phyloP scores from a whole-genome alignment of 257 asterid genomes.

The Misopates orontium region DNA sequence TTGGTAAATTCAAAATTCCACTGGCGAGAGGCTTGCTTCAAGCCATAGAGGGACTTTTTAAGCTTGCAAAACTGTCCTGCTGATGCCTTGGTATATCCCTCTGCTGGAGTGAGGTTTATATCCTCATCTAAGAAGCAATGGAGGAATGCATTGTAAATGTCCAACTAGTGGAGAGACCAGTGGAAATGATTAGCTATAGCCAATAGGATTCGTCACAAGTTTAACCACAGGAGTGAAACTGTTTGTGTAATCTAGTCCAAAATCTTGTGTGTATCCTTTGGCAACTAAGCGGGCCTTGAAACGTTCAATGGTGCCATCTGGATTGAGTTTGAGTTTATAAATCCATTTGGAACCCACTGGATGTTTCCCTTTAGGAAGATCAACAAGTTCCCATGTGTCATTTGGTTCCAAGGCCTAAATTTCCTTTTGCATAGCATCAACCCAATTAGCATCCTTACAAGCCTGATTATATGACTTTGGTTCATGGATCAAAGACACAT shows the following conservation, averaged over 20 bases:
- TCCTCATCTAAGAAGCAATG: slow-evolving; percentile 11
- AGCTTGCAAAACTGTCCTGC: background rate
- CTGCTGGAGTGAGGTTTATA: background rate
- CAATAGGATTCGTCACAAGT: background rate
- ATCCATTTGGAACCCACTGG: background rate
- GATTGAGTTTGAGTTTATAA: background rate
- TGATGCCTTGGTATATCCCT: background rate
- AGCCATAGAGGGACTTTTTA: background rate
- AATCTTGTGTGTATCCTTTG: background rate
- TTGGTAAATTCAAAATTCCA: background rate
- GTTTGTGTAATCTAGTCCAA: background rate
- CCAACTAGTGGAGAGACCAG: background rate
- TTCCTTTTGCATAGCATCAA: no score
- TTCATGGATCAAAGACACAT: no score
- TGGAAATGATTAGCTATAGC: background rate
- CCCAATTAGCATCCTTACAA: no score
- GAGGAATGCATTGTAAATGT: slow-evolving; percentile 2
- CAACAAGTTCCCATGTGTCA: no score
- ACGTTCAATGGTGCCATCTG: background rate
- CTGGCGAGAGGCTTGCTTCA: slow-evolving; percentile 16
- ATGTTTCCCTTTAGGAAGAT: no score
- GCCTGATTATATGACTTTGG: no score
- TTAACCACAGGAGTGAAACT: background rate
- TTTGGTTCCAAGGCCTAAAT: no score
- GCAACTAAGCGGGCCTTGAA: background rate